Conservation (phyloP, 2,329 filamentous ascomycete genomes). For the Xylaria sp. region DNA sequence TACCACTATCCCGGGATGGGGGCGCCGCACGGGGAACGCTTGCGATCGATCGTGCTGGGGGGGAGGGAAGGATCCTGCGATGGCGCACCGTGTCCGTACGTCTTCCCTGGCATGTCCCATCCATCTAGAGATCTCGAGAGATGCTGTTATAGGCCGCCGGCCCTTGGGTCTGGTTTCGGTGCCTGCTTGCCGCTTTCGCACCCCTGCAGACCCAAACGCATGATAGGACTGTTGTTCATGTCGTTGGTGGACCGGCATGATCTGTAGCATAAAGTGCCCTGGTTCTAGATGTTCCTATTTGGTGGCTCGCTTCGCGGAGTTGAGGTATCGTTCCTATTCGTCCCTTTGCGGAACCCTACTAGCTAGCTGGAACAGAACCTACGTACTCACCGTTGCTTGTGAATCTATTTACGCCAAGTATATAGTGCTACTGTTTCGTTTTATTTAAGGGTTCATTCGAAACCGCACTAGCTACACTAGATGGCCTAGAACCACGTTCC, state of each 20-base stretch:
- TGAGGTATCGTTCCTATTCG: constrained; percentile 3
- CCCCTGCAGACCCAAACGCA: constrained; percentile 33
- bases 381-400: not conserved
- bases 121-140: too few species aligned
- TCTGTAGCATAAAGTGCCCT: not conserved
- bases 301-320: not conserved
- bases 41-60: constrained; percentile 33
- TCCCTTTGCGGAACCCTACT: not conserved
- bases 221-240: constrained; percentile 1
- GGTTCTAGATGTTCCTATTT: not conserved
- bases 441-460: not conserved
- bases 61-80: constrained; percentile 21
- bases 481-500: not conserved
- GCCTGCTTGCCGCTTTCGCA: constrained; percentile 22
- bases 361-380: not conserved
- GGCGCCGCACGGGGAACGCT: constrained; percentile 28
- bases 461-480: not conserved
- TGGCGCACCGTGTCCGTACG: constrained; percentile 26
- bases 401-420: not conserved
- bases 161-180: constrained; percentile 6
- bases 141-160: constrained; percentile 27
- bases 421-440: not conserved
- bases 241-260: not conserved
- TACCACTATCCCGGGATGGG: constrained; percentile 30
- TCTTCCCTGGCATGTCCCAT: not conserved